Evolutionary conservation across 2,329 filamentous ascomycete genomes (phyloP).

Genomic region (Teratosphaeria nubilosa): DNA sequence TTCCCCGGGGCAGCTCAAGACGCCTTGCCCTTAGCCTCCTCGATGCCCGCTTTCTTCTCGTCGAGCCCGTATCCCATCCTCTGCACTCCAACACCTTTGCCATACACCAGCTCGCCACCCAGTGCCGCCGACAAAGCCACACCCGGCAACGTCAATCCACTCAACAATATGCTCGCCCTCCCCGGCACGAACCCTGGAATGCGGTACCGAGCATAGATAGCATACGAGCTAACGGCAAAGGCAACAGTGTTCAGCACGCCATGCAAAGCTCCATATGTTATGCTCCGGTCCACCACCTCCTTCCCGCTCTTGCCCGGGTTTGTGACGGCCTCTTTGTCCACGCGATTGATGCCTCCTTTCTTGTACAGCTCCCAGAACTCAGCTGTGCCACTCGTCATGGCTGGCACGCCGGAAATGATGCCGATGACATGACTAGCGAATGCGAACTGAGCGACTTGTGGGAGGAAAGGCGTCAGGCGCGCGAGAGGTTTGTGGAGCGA

Average conservation of each 20-base stretch:
- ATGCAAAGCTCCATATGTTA: slow-evolving; percentile 1
- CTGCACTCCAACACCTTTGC: slow-evolving; percentile 3
- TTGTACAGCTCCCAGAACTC: slow-evolving; percentile 3
- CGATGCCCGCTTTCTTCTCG: slow-evolving; percentile 1
- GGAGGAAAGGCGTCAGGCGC: slow-evolving; percentile 1
- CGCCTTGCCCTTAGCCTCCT: background rate
- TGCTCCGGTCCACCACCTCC: background rate
- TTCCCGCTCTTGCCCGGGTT: slow-evolving; percentile 3
- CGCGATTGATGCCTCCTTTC: background rate
- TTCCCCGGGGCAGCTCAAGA: background rate
- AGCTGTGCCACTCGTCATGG: slow-evolving; percentile 1
- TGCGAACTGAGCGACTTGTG: background rate
- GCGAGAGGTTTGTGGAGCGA: background rate
- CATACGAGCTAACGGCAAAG: slow-evolving; percentile 1
- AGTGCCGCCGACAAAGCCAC: slow-evolving; percentile 1
- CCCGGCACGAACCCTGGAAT: background rate
- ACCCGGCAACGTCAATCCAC: slow-evolving; percentile 3
- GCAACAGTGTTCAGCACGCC: slow-evolving; percentile 2
- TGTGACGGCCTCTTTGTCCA: slow-evolving; percentile 1
- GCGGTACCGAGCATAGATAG: background rate
- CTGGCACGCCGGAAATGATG: background rate
- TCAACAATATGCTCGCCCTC: background rate
- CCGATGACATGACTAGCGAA: slow-evolving; percentile 1
- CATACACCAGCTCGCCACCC: slow-evolving; percentile 2
- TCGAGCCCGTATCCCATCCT: slow-evolving; percentile 2